Evolutionary conservation across 2,329 filamentous ascomycete species (phyloP).

Genomic region (Paramyrothecium roridum): DNA sequence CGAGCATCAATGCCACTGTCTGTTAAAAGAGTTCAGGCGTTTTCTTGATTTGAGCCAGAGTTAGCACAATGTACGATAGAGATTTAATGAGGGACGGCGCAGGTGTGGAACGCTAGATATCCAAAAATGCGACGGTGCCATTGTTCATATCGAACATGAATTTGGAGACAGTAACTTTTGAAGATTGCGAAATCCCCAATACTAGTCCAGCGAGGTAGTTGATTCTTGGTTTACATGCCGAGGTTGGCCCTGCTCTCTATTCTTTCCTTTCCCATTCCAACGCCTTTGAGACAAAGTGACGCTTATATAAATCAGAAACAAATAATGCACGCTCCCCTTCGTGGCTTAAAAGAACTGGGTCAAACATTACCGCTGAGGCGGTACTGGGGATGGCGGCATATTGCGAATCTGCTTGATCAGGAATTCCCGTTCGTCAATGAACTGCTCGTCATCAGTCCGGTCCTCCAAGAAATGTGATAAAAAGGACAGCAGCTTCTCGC

Average conservation of each 20-base stretch:
- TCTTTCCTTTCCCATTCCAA: background rate
- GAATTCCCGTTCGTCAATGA: conserved; percentile 96
- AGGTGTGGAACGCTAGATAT: background rate
- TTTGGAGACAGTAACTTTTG: no score
- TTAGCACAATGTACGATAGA: background rate
- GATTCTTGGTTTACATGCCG: no score
- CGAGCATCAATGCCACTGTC: conserved; percentile 2
- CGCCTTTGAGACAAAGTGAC: background rate
- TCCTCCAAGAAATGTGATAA: conserved; percentile 91
- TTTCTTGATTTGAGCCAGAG: background rate
- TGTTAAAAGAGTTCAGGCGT: background rate
- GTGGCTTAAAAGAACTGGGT: no score
- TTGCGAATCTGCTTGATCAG: conserved; percentile 88
- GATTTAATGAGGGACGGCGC: background rate
- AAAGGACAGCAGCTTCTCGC: conserved; percentile 85
- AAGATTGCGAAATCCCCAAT: no score
- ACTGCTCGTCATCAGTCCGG: conserved; percentile 95
- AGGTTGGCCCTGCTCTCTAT: background rate
- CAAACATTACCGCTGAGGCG: conserved; percentile 39
- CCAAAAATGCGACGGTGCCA: background rate
- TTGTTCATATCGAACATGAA: background rate
- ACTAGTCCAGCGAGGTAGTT: no score
- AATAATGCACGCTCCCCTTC: background rate
- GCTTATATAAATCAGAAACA: background rate
- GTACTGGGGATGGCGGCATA: conserved; percentile 57